These are phyloP conservation scores for Ilex asprella DNA, from an alignment of 257 asterid species.

Conservation along the genomic window DNA sequence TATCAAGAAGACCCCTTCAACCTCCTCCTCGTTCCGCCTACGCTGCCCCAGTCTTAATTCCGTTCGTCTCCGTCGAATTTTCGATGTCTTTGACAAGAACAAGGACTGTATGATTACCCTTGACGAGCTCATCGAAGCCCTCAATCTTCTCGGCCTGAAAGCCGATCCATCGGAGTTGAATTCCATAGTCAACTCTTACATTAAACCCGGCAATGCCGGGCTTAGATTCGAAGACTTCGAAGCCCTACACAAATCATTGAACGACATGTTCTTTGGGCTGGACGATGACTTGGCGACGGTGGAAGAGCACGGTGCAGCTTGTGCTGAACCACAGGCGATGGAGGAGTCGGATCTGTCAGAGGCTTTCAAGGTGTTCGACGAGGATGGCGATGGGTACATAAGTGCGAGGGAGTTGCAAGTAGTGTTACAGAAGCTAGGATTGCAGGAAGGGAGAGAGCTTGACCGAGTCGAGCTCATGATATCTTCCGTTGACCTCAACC, in stretches of 20 bases:
- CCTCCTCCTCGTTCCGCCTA: conserved; percentile 44
- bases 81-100: conserved; percentile 71
- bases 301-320: neutral
- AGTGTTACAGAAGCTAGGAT: conserved; percentile 56
- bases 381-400: conserved; percentile 70
- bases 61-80: conserved; percentile 66
- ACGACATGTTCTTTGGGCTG: conserved; percentile 32
- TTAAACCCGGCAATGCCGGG: conserved; percentile 41
- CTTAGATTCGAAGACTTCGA: conserved; percentile 53
- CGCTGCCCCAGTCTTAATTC: conserved; percentile 70
- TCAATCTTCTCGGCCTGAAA: conserved; percentile 50
- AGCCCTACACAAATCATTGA: conserved; percentile 46
- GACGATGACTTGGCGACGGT: neutral
- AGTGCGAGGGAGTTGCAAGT: conserved; percentile 58
- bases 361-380: conserved; percentile 80
- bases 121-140: conserved; percentile 61
- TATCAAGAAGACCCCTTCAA: conserved; percentile 5
- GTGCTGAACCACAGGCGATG: neutral
- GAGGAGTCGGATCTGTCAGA: conserved; percentile 59
- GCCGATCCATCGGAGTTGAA: conserved; percentile 36
- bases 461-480: conserved; percentile 67
- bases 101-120: conserved; percentile 44
- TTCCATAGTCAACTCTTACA: conserved; percentile 29
- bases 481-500: conserved; percentile 55
- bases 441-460: conserved; percentile 47